These are phyloP conservation scores for Papiliotrema terrestris DNA, from an alignment of 1,284 basidiomycete species.

Conservation along the genomic window DNA sequence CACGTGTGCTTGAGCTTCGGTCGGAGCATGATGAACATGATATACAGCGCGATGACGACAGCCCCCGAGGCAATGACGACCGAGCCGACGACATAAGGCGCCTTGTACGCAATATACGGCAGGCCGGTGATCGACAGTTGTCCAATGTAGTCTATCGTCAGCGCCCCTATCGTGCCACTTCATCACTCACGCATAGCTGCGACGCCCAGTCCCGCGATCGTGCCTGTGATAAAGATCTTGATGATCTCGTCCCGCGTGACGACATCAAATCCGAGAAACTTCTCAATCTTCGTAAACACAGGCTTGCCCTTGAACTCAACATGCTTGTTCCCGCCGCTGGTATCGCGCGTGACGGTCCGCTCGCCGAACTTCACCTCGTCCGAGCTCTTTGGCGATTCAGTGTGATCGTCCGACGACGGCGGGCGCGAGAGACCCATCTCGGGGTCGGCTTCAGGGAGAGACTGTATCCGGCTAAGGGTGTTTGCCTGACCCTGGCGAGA, in stretches of 20 bases:
- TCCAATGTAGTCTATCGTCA: constrained; percentile 49
- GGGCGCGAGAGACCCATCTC: constrained; percentile 11
- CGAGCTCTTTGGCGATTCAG: neutral
- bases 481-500: neutral
- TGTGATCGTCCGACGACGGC: neutral
- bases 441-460: constrained; percentile 35
- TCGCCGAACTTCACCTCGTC: too few relatives aligned
- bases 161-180: too few relatives aligned
- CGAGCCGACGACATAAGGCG: constrained; percentile 47
- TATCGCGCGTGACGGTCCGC: too few relatives aligned
- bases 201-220: constrained; percentile 50
- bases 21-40: constrained; percentile 53
- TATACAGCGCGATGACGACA: constrained; percentile 50
- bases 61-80: constrained; percentile 50
- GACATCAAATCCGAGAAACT: constrained; percentile 44
- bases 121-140: constrained; percentile 51
- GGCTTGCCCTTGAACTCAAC: constrained; percentile 5
- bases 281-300: constrained; percentile 16
- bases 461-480: constrained; percentile 40
- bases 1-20: constrained; percentile 52
- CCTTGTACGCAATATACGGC: constrained; percentile 47
- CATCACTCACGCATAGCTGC: constrained; percentile 52
- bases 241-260: constrained; percentile 45
- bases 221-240: constrained; percentile 49
- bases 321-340: neutral